These are phyloP conservation scores for Neocucurbitaria cava DNA, from an alignment of 2,329 filamentous ascomycete genomes.

Conservation along the genomic window DNA sequence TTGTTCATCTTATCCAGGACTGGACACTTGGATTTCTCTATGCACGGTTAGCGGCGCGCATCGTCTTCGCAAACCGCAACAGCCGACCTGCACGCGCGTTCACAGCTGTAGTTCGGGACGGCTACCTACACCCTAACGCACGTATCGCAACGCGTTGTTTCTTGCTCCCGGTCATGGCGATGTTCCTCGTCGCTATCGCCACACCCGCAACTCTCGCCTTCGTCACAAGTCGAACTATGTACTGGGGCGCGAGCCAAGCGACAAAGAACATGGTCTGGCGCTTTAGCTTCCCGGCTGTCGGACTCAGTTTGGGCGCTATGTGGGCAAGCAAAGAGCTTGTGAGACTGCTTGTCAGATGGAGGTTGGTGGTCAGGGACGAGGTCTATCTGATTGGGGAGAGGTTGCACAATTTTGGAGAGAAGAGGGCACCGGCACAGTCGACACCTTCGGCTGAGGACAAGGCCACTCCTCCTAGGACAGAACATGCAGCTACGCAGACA, in stretches of 20 bases:
- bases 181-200: slow-evolving; percentile 68
- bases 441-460: neutral
- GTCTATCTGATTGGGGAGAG: slow-evolving; percentile 95
- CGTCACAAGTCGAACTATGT: slow-evolving; percentile 54
- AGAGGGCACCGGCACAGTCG: slow-evolving; percentile 20
- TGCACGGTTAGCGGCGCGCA: slow-evolving; percentile 76
- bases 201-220: slow-evolving; percentile 69
- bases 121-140: slow-evolving; percentile 81
- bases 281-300: slow-evolving; percentile 75
- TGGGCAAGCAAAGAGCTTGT: slow-evolving; percentile 59
- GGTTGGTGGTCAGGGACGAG: slow-evolving; percentile 84
- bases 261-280: slow-evolving; percentile 63
- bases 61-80: slow-evolving; percentile 71
- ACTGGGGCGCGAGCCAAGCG: slow-evolving; percentile 53
- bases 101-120: slow-evolving; percentile 70
- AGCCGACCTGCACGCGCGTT: slow-evolving; percentile 78
- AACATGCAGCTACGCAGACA: neutral
- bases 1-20: slow-evolving; percentile 85
- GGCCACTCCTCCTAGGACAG: neutral
- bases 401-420: slow-evolving; percentile 89
- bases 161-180: slow-evolving; percentile 73
- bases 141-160: slow-evolving; percentile 83
- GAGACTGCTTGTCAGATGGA: slow-evolving; percentile 75
- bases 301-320: slow-evolving; percentile 54
- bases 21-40: slow-evolving; percentile 95